Base-by-base conservation (phyloP, 1,139 yeast species). In the Lodderomyces oxycetoniae region DNA sequence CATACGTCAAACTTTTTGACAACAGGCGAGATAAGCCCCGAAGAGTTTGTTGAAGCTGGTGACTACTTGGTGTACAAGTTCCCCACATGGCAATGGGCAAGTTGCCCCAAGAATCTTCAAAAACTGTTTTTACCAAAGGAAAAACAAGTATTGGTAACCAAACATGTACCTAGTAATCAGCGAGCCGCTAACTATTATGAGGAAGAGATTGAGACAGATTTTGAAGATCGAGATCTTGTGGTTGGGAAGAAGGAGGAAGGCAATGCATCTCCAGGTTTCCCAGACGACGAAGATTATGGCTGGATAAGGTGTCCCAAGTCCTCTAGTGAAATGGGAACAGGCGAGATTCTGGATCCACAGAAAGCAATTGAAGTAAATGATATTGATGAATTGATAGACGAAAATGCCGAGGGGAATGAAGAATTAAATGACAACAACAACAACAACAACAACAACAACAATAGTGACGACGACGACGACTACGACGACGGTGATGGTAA, bases 71-170 rank as follows among this genome's bases (percentile, higher is more conserved):
- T 81, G 24, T 79, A 77, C 58, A 85, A 85, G 66, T 91, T 93
- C 57, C 97, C 98, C 2, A 93, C 97, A 0, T 91, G 99, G 98
- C 77, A 79, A 44, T 91, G 99, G 98, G 70, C 81, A 5, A 63
- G 79, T 3, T 79, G 87, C 7, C 81, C 93, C 14, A 64, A 71
- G 8, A 74, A 72, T 47, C 64, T 68, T 38, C 71, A 61, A 35
- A 74, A 84, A 46, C 81, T 77, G 42, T 91, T 87, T 49, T 62
- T 91, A 42, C 98, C 98, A 0, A 59, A 64, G 1, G 91, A 86
- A 45, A 91, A 87, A 59, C 98, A 91, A 59, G 86, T 72, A 46
- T 62, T 91, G 31, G 83, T 91, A 5, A 88, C 96, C 0, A 74
- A 77, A 49, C 95, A 87, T 53, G 96, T 91, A 3, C 96, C 97